Conservation (phyloP, 2,329 filamentous ascomycete genomes). For the Fusarium sp. region DNA sequence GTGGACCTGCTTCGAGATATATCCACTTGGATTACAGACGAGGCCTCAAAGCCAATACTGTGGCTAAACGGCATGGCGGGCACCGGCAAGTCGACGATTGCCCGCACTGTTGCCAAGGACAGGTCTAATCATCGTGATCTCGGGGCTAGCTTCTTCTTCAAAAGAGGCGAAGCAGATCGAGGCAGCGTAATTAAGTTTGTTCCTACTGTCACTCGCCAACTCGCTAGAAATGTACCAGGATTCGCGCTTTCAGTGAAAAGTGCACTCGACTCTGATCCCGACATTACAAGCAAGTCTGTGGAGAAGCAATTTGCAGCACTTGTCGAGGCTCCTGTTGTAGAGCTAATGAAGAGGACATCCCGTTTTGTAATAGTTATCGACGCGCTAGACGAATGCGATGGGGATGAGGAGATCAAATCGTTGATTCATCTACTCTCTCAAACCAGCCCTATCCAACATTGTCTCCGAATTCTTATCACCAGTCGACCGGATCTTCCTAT, state of each 20-base stretch:
- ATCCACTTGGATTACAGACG: neutral
- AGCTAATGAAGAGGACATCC: fast-evolving
- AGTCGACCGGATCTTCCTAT: slow-evolving; percentile 56
- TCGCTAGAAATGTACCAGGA: fast-evolving
- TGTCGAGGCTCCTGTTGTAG: fast-evolving
- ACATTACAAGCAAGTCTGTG: neutral
- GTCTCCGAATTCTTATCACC: slow-evolving; percentile 52
- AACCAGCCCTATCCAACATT: neutral
- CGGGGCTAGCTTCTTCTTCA: slow-evolving; percentile 58
- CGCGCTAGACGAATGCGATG: neutral
- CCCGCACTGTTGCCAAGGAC: slow-evolving; percentile 52
- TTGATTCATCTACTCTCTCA: neutral
- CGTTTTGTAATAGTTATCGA: neutral
- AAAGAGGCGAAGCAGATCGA: slow-evolving; percentile 45
- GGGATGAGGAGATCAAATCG: neutral
- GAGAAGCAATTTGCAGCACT: neutral
- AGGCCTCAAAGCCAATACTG: neutral
- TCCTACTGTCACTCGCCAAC: fast-evolving
- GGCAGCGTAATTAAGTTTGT: fast-evolving
- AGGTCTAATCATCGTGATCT: slow-evolving; percentile 4
- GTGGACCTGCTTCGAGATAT: neutral
- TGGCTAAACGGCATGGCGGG: neutral
- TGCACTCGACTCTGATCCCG: fast-evolving
- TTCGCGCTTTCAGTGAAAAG: fast-evolving
- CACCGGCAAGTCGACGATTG: slow-evolving; percentile 38